Evolutionary conservation across 345 rosid genomes (phyloP), one percentile per base, ranked within the genome.

Genomic region (Aquilaria yunnanensis): DNA sequence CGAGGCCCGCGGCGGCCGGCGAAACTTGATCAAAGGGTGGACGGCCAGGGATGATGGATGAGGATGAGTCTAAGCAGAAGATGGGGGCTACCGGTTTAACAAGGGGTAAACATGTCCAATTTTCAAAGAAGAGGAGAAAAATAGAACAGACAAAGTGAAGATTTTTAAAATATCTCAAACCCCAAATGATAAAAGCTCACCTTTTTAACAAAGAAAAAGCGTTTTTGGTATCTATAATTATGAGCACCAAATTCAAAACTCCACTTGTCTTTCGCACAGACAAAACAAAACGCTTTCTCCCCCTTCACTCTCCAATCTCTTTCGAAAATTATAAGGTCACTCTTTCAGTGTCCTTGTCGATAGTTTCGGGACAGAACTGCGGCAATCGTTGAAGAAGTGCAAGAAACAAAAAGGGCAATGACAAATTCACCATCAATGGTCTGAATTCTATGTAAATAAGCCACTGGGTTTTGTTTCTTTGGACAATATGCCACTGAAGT

Each of bases 61-160:
- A 70, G 61, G 54, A 61, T 69, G 32, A 66, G 65, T 75, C 74
- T 71, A 60, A 74, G 56, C 43, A 30, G 70, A 72, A 74, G 56
- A 30, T 47, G 53, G 67, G 61, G 37, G 64, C 64, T 73, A 62
- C 46, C 33, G 60, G 53, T 29, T 74, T 67, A 59, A 67, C 69
- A 50, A 59, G 43, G 14, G 64, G 53, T 47, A 56, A 65, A 70
- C 70, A 67, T 60, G 74, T 64, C 64, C 79, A 72, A 57, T 66
- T 64, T 31, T 29, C 37, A 56, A 51, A 59, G 47, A 46, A 71
- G 32, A 63, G 52, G 62, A 59, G 16, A 30, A 34, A 60, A 59
- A 43, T 32, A 51, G 52, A 32, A 47, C 52, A 52, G 57, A 13
- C 9, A 52, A 30, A 12, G 51, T 9, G 13, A n/a, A 6, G 53